Conservation (phyloP, 2,329 filamentous ascomycete species). For the Colletotrichum coccodes region DNA sequence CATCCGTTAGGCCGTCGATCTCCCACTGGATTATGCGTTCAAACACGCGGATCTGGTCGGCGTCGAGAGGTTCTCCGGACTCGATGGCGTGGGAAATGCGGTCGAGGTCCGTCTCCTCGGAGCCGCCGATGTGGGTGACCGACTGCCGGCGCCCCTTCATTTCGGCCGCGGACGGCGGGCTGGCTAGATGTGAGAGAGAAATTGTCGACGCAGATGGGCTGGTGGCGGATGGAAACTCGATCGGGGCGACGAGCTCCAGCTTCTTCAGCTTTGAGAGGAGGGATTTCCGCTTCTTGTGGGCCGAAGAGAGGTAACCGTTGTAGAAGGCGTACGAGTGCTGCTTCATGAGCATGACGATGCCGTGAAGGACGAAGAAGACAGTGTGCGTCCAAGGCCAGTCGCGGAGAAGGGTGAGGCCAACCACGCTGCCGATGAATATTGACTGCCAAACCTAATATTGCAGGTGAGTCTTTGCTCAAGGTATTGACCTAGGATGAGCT, state of each 20-base stretch:
- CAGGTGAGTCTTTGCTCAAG: neutral
- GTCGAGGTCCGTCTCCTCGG: conserved; percentile 64
- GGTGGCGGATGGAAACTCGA: conserved; percentile 53
- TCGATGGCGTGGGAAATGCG: conserved; percentile 71
- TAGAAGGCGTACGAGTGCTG: conserved; percentile 84
- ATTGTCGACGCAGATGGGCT: conserved; percentile 52
- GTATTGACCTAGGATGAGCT: neutral
- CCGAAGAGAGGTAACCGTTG: conserved; percentile 76
- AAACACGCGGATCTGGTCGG: conserved; percentile 72
- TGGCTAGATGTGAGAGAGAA: conserved; percentile 56
- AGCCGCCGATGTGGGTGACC: conserved; percentile 41
- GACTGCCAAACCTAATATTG: conserved; percentile 72
- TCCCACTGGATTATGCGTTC: conserved; percentile 74
- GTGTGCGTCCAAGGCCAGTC: conserved; percentile 89
- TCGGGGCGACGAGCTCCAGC: conserved; percentile 63
- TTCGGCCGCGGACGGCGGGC: conserved; percentile 48
- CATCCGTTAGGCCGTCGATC: conserved; percentile 70
- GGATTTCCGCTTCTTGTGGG: conserved; percentile 61
- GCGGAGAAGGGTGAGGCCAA: conserved; percentile 74
- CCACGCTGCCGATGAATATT: conserved; percentile 67
- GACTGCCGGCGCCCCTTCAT: conserved; percentile 53
- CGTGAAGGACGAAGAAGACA: conserved; percentile 80
- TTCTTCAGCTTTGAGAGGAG: conserved; percentile 63
- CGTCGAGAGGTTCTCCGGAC: conserved; percentile 67
- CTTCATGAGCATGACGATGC: conserved; percentile 84